Base-by-base conservation (phyloP, 495 filamentous ascomycete genomes). In the Lepidopterella palustris region DNA sequence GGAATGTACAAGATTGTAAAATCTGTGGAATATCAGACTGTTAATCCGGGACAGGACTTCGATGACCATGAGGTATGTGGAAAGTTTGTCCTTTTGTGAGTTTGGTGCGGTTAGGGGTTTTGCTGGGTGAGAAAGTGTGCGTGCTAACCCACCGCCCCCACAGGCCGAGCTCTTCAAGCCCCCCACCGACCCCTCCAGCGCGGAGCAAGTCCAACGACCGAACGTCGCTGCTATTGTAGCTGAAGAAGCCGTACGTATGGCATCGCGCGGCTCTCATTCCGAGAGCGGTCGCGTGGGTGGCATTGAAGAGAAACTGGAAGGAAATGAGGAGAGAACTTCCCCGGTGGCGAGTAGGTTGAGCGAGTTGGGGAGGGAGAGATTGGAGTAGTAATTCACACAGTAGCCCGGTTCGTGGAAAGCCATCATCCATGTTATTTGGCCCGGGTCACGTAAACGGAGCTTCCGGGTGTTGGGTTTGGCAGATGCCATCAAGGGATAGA, bases 31-130 rank as follows among this genome's bases (percentile, higher is more conserved):
- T 93, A 88, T 71, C 80, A 90, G 72, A 84, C 82, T 11, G 86
- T 84, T 57, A 95, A 95, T 61, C 87, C 87, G 5, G 87, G 84
- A 0, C 86, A 89, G 71, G 88, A 92, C 59, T 70, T 67, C 29
- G 66, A 72, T 47, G 67, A 70, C 42, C 69, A 69, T 27, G 73
- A 76, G 59, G n/a, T n/a, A n/a, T n/a, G n/a, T n/a, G 58, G 53
- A 40, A 23, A 23, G 18, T 28, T 57, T 27, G 20, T 23, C 10
- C 53, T 56, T 4, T 15, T 24, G 5, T 40, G 23, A 32, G 5
- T 13, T 21, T 25, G 23, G n/a, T 39, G n/a, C 26, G 8, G 9
- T 9, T 49, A 13, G 13, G 24, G 20, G 8, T 8, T 49, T 49
- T 21, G 24, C 9, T 21, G 9, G 20, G 24, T 9, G 21, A 25